Conservation (phyloP, 176 grass and related monocot genomes). For the Phragmites australis region DNA sequence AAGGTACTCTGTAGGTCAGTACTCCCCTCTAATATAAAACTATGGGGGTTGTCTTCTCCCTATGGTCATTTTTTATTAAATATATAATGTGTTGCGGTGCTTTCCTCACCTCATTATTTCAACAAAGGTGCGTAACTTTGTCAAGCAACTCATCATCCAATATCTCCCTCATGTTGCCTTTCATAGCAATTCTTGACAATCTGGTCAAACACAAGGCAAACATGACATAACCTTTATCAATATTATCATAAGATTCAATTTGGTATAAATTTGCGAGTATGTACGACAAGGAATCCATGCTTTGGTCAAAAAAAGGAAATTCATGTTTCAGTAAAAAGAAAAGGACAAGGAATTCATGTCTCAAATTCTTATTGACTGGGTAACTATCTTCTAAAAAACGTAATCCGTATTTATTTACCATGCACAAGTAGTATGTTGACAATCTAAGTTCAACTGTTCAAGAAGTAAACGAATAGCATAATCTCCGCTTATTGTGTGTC, state of each 20-base stretch:
- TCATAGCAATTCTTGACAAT: constrained; percentile 47
- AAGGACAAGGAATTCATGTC: not conserved
- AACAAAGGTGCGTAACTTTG: too few relatives aligned
- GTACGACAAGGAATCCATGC: not conserved
- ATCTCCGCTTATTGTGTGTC: not conserved
- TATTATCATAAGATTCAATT: not conserved
- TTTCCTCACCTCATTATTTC: not conserved
- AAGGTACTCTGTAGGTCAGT: too few relatives aligned
- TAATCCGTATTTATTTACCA: not conserved
- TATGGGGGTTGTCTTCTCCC: too few relatives aligned
- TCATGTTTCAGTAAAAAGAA: not conserved
- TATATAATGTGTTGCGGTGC: not conserved
- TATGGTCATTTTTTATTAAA: not conserved
- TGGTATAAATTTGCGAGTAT: not conserved
- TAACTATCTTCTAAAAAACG: not conserved
- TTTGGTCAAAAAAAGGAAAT: not conserved
- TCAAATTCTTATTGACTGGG: not conserved
- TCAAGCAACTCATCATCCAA: constrained; percentile 36
- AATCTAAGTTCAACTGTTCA: not conserved
- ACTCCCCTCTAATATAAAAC: too few relatives aligned
- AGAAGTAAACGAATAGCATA: not conserved
- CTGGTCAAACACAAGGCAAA: constrained; percentile 9
- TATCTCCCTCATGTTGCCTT: constrained; percentile 38
- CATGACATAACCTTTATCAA: not conserved
- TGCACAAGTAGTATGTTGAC: not conserved